phyloP scores from a whole-genome alignment of 768 basidiomycete species.

The Nidularia sp. region DNA sequence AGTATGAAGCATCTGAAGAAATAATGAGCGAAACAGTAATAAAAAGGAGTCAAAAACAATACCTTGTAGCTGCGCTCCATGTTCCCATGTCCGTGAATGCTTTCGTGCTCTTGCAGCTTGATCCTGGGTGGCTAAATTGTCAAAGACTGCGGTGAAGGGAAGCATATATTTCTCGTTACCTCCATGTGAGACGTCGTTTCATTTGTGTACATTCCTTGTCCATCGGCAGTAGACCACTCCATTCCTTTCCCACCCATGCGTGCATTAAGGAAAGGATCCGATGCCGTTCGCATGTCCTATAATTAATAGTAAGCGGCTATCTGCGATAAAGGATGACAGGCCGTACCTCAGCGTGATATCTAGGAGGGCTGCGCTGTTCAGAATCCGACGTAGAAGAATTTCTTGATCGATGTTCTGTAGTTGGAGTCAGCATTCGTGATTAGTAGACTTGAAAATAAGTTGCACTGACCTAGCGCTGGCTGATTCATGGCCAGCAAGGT shows the following conservation, averaged over 20 bases:
- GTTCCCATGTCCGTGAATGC: conserved; percentile 63
- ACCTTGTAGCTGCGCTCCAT: conserved; percentile 41
- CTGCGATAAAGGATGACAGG: conserved; percentile 2
- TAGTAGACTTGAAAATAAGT: not conserved
- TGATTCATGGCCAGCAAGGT: conserved; percentile 43
- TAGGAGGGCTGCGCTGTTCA: conserved; percentile 39
- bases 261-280: conserved; percentile 37
- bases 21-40: conserved; percentile 2
- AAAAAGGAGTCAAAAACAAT: conserved; percentile 7
- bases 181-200: conserved; percentile 41
- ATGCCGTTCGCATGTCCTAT: conserved; percentile 32
- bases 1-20: conserved; percentile 34
- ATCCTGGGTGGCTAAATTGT: conserved; percentile 24
- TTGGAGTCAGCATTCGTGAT: conserved; percentile 1
- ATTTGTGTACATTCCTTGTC: conserved; percentile 36
- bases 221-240: conserved; percentile 43
- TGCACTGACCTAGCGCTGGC: conserved; percentile 16
- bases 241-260: conserved; percentile 37
- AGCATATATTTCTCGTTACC: conserved; percentile 19
- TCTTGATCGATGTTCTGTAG: conserved; percentile 40
- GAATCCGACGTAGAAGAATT: conserved; percentile 50
- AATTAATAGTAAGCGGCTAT: conserved; percentile 3
- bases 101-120: conserved; percentile 42
- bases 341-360: conserved; percentile 39
- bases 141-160: conserved; percentile 4